These are phyloP conservation scores for Mrakia frigida DNA, from an alignment of 768 basidiomycete genomes.

Conservation along the genomic window DNA sequence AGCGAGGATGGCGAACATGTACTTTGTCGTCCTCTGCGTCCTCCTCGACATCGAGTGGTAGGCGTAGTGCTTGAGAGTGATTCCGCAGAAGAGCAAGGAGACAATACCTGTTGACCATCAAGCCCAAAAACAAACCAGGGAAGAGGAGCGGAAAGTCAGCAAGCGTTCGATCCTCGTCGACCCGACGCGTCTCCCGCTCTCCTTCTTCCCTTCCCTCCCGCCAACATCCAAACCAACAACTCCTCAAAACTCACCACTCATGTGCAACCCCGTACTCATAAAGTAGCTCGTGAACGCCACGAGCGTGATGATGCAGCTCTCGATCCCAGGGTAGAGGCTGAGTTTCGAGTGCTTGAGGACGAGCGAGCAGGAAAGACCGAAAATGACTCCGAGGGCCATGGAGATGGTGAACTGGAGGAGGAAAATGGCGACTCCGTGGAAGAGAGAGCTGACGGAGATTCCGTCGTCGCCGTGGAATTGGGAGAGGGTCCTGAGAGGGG, in stretches of 20 bases:
- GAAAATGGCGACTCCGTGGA: conserved; percentile 97
- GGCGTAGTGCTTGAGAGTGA: conserved; percentile 99
- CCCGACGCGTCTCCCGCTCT: neutral
- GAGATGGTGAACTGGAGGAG: conserved; percentile 89
- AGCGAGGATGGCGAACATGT: conserved; percentile 89
- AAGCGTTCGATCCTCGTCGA: neutral
- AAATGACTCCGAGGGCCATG: conserved; percentile 86
- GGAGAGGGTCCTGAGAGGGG: conserved; percentile 66
- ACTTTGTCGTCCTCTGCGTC: conserved; percentile 89
- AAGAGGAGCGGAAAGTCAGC: conserved; percentile 36
- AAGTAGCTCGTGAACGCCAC: conserved; percentile 97
- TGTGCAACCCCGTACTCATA: conserved; percentile 90
- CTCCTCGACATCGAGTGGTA: conserved; percentile 97
- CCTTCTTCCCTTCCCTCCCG: neutral
- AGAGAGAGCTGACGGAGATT: conserved; percentile 77
- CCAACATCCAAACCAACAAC: neutral
- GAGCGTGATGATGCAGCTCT: conserved; percentile 91
- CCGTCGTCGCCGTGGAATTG: conserved; percentile 81
- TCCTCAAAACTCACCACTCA: conserved; percentile 50
- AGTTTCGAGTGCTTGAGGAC: conserved; percentile 91
- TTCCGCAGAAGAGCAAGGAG: conserved; percentile 94
- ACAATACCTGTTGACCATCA: conserved; percentile 71
- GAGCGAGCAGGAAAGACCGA: conserved; percentile 84
- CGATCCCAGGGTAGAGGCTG: conserved; percentile 72
- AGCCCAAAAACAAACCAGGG: neutral